Base-by-base conservation (phyloP, 306 rosid species). In the Inga oerstediana region DNA sequence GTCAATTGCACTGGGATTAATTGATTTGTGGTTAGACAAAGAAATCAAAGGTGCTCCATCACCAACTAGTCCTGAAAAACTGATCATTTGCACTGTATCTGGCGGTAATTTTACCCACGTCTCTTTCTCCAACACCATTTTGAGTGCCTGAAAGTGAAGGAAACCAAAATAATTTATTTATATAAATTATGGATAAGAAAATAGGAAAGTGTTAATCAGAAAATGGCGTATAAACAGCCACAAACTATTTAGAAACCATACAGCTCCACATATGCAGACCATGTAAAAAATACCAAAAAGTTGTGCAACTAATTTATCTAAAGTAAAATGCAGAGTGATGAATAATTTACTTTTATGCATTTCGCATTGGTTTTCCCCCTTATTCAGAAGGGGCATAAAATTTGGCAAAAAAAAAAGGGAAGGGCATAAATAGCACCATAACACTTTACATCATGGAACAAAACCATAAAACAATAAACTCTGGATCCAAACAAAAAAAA, bases 11-110 rank as follows among this genome's bases (percentile, higher is more conserved):
- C 86, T 85, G 70, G 75, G 62, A 77, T 72, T 89, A 69, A 82
- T 64, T 54, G 93, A 90, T 72, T 84, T 88, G 80, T 85, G 86
- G 45, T 82, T 87, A 77, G 94, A 87, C 59, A 89, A 79, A 85
- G 88, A 86, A 84, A 96, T 90, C 80, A 96, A 84, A 20, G 98
- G 98, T 30, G 99, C 97, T 71, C 99, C 97, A 86, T 94, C 99
- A 84, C 99, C 99, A 88, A 89, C 83, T 79, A 97, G 97, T 82
- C 98, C 99, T n/a, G 99, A 92, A 91, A 97, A 97, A 84, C 97
- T 97, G 81, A 94, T 86, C 56, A 86, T 88, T 84, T 94, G 94
- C 71, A 92, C 88, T 3, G 97, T 91, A 62, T 94, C 99, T 52
- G 91, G 91, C 59, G 98, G 95, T 88, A 97, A 87, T 77, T 79